These are phyloP conservation scores for Rhizopogon vinicolor DNA, from an alignment of 768 basidiomycete species.

Conservation along the genomic window DNA sequence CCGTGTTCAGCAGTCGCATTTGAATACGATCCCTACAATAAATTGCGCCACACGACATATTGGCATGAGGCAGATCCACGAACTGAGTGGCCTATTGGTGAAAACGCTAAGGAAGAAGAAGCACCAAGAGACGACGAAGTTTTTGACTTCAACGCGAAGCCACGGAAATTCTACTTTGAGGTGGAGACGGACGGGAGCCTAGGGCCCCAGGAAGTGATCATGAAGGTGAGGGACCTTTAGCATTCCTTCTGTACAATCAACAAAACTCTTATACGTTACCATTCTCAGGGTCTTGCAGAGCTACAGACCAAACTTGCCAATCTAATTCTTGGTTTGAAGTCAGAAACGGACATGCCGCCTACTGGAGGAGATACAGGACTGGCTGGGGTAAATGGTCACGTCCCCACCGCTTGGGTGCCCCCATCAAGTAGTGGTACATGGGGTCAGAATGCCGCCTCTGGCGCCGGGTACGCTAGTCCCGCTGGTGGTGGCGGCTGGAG, in stretches of 20 bases:
- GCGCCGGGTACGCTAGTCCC: slow-evolving; percentile 27
- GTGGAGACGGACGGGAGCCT: slow-evolving; percentile 94
- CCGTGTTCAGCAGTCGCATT: slow-evolving; percentile 93
- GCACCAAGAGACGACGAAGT: slow-evolving; percentile 71
- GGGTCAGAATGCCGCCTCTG: slow-evolving; percentile 26
- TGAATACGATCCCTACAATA: slow-evolving; percentile 98
- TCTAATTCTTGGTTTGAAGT: slow-evolving; percentile 71
- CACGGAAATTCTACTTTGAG: slow-evolving; percentile 89
- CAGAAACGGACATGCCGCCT: slow-evolving; percentile 49
- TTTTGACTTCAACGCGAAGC: slow-evolving; percentile 87
- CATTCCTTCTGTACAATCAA: neutral
- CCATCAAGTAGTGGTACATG: slow-evolving; percentile 22
- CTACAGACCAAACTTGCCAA: slow-evolving; percentile 79
- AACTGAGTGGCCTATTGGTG: slow-evolving; percentile 87
- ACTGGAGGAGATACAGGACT: slow-evolving; percentile 28
- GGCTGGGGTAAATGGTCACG: slow-evolving; percentile 7
- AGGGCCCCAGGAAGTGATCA: slow-evolving; percentile 82
- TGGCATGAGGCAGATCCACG: slow-evolving; percentile 86
- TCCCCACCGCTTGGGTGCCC: slow-evolving; percentile 12
- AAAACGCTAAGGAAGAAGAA: slow-evolving; percentile 84
- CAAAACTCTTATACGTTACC: neutral
- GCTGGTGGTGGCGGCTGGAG: slow-evolving; percentile 10
- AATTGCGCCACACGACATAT: slow-evolving; percentile 90
- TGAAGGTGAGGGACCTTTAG: slow-evolving; percentile 51
- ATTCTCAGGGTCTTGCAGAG: slow-evolving; percentile 65